A percentile compares a stretch with the other conserved stretches of the same genome.
These are phyloP conservation scores for Blastomyces gilchristii DNA, from an alignment of 2,329 filamentous ascomycete genomes.

Conservation along the genomic window DNA sequence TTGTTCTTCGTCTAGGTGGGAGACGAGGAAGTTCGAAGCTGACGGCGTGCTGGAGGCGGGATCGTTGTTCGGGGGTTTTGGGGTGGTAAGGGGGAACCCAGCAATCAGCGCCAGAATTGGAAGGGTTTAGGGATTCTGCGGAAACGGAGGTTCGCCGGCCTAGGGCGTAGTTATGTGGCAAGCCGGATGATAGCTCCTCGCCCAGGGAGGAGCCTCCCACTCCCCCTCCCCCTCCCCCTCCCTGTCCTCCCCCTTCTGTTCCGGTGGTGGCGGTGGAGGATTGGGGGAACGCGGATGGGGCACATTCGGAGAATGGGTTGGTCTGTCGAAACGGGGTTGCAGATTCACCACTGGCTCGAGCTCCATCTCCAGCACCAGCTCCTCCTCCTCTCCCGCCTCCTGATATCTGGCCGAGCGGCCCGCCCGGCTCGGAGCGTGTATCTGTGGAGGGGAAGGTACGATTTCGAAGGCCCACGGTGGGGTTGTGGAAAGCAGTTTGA, in stretches of 20 bases:
- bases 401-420: not conserved
- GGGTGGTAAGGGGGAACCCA: conserved; percentile 80
- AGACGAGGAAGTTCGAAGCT: conserved; percentile 87
- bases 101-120: conserved; percentile 69
- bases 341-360: not conserved
- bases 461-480: conserved; percentile 24
- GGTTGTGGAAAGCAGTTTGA: conserved; percentile 45
- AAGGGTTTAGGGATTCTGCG: conserved; percentile 89
- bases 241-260: no score
- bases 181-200: conserved; percentile 19
- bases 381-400: conserved; percentile 15
- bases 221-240: conserved; percentile 12
- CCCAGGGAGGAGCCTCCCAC: conserved; percentile 16
- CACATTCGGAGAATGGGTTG: conserved; percentile 6
- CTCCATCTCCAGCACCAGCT: no score
- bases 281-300: conserved; percentile 21
- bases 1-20: conserved; percentile 88
- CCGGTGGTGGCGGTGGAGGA: conserved; percentile 9
- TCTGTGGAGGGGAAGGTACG: not conserved
- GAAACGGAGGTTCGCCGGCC: conserved; percentile 90
- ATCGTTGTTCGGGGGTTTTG: conserved; percentile 72
- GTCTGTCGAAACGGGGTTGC: not conserved
- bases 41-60: conserved; percentile 70
- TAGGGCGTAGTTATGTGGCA: conserved; percentile 90
- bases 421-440: not conserved